A percentile compares a stretch with the other conserved stretches of the same genome.
Evolutionary conservation across 257 asterid species (phyloP).

Genomic region (Jacaranda mimosifolia): DNA sequence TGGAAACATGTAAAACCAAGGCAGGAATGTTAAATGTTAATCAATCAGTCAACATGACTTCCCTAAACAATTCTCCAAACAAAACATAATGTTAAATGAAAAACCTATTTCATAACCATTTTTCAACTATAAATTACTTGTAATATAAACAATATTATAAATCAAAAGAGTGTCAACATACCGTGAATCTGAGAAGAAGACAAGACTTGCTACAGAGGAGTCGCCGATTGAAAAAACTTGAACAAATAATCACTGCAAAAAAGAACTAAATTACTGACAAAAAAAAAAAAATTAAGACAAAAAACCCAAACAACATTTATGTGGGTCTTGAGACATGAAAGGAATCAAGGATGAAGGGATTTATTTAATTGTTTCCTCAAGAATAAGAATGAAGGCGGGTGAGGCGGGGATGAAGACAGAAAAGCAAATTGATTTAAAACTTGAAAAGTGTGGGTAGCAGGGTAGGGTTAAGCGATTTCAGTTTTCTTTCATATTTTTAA

Average conservation of each 20-base stretch:
- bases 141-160: neutral
- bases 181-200: constrained; percentile 69
- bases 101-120: constrained; percentile 14
- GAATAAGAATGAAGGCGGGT: too few species aligned
- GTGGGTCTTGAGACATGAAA: too few species aligned
- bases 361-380: too few species aligned
- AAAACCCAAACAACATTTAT: neutral
- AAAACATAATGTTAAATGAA: neutral
- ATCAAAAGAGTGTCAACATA: constrained; percentile 25
- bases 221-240: constrained; percentile 65
- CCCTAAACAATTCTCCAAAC: neutral
- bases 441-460: too few species aligned
- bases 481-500: too few species aligned
- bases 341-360: too few species aligned
- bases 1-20: too few species aligned
- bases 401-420: too few species aligned
- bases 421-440: too few species aligned
- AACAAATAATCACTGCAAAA: constrained; percentile 58
- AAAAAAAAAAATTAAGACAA: neutral
- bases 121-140: neutral
- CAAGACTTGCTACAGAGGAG: constrained; percentile 69
- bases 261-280: neutral
- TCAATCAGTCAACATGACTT: constrained; percentile 30
- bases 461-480: too few species aligned
- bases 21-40: constrained; percentile 58